Evolutionary conservation across 1,284 basidiomycete species (phyloP).

Genomic region (Coniferiporia sulphurascens): DNA sequence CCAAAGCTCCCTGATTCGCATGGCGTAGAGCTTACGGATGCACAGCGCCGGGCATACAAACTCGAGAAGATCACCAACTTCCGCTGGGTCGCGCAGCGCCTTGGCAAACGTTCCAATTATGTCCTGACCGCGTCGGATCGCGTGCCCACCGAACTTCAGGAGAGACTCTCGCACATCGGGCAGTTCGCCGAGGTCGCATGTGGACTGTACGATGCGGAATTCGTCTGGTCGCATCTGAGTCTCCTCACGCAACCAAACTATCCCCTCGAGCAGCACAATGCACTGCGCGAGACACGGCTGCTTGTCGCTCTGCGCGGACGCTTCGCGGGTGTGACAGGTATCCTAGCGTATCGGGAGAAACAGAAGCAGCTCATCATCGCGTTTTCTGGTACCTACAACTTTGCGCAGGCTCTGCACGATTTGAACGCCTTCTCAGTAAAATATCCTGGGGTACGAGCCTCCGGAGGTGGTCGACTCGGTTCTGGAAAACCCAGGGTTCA

Average conservation of each 20-base stretch:
- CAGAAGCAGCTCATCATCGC: slow-evolving; percentile 16
- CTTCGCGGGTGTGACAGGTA: slow-evolving; percentile 9
- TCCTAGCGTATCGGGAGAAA: slow-evolving; percentile 9
- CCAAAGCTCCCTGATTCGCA: neutral
- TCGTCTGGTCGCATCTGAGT: slow-evolving; percentile 14
- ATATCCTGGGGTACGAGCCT: neutral
- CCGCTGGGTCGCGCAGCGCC: slow-evolving; percentile 18
- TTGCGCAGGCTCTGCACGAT: slow-evolving; percentile 12
- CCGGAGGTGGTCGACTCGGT: too few relatives aligned
- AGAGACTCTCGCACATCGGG: slow-evolving; percentile 17
- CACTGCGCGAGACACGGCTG: neutral
- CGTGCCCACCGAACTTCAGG: neutral
- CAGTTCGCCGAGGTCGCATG: slow-evolving; percentile 21
- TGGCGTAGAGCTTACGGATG: neutral
- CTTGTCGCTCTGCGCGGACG: slow-evolving; percentile 13
- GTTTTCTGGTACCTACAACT: slow-evolving; percentile 19
- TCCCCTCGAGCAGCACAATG: slow-evolving; percentile 19
- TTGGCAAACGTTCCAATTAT: neutral
- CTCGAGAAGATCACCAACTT: slow-evolving; percentile 21
- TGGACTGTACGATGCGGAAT: slow-evolving; percentile 10
- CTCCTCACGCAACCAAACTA: slow-evolving; percentile 11
- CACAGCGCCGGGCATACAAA: slow-evolving; percentile 17
- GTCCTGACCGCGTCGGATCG: neutral
- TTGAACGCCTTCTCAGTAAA: slow-evolving; percentile 3
- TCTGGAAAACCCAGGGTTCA: slow-evolving; percentile 31